Evolutionary conservation across 164 flowering plant species (phyloP).

Genomic region (Stephania japonica): DNA sequence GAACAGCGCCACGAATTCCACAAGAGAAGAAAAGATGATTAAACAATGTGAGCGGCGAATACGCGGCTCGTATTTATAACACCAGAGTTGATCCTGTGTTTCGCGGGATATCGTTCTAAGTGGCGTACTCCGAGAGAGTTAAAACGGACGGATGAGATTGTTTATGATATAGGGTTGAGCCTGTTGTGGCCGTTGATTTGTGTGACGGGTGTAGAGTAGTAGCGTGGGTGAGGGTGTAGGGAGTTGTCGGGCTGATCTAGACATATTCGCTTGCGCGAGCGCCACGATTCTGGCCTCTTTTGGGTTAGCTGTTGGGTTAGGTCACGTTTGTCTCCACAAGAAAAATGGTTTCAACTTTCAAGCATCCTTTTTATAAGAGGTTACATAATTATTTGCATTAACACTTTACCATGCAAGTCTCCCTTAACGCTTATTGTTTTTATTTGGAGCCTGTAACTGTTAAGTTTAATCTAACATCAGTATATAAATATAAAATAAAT

Average conservation of each 20-base stretch:
- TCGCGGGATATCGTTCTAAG: neutral
- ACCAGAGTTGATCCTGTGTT: neutral
- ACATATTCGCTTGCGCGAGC: slow-evolving; percentile 2
- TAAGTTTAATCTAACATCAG: too few species aligned
- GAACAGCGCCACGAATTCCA: neutral
- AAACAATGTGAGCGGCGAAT: neutral
- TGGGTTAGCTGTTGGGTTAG: neutral
- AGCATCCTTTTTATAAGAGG: too few species aligned
- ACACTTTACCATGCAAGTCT: too few species aligned
- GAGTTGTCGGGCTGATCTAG: neutral
- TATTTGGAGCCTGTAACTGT: too few species aligned
- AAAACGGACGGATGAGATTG: neutral
- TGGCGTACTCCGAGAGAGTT: neutral
- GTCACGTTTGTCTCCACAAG: neutral
- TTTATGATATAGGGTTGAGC: neutral
- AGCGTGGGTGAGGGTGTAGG: neutral
- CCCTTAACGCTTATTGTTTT: too few species aligned
- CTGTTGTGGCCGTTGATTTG: too few species aligned
- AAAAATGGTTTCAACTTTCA: too few species aligned
- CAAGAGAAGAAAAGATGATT: neutral
- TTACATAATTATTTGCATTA: too few species aligned
- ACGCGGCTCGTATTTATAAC: neutral
- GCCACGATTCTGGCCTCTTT: slow-evolving; percentile 2
- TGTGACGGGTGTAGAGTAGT: slow-evolving; percentile 9
- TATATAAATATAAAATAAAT: too few species aligned